Percentiles rank a stretch among this genome's conserved stretches.
Evolutionary conservation across 345 rosid species (phyloP).

Genomic region (Gossypium herbaceum): DNA sequence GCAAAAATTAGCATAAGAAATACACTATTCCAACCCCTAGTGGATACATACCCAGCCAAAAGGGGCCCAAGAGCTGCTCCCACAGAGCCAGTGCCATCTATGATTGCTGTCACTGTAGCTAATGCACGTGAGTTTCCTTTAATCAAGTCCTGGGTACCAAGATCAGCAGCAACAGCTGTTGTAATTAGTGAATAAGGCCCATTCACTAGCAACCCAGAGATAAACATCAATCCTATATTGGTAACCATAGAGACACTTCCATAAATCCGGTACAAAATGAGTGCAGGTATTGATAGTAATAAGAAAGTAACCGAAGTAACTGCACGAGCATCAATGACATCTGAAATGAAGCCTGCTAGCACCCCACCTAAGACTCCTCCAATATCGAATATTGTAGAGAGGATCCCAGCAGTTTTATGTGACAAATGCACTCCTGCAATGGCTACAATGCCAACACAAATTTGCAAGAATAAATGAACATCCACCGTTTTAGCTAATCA

Average conservation of each 20-base stretch:
- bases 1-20: constrained; percentile 74
- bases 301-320: constrained; percentile 68
- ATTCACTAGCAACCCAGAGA: constrained; percentile 78
- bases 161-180: constrained; percentile 93
- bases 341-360: constrained; percentile 75
- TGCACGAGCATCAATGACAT: constrained; percentile 75
- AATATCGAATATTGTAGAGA: constrained; percentile 71
- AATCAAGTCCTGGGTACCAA: constrained; percentile 73
- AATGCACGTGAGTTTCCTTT: constrained; percentile 79
- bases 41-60: constrained; percentile 77
- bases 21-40: constrained; percentile 82
- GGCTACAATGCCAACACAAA: constrained; percentile 41
- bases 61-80: constrained; percentile 92
- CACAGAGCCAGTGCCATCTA: constrained; percentile 92
- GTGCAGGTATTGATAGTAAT: constrained; percentile 70
- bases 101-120: constrained; percentile 88
- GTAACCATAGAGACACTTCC: constrained; percentile 65
- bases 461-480: constrained; percentile 23
- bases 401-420: constrained; percentile 81
- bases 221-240: constrained; percentile 64
- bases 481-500: not conserved
- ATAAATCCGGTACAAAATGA: constrained; percentile 59
- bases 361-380: constrained; percentile 95
- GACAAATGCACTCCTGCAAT: constrained; percentile 83
- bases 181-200: constrained; percentile 90